phyloP scores from a whole-genome alignment of 2,329 filamentous ascomycete genomes.

The Leptoxyphium fumago region DNA sequence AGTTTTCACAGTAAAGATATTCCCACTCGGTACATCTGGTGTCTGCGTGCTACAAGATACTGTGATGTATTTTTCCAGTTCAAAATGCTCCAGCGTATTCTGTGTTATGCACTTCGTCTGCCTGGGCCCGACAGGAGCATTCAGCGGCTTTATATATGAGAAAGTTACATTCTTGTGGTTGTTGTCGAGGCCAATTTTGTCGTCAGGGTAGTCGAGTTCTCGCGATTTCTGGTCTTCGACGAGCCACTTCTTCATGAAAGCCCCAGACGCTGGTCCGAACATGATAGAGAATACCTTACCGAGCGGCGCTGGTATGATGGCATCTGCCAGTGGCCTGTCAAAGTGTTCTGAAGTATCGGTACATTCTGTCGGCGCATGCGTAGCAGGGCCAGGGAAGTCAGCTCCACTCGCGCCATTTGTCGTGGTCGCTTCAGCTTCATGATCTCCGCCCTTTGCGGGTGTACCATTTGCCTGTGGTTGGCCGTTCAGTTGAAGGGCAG shows the following conservation, averaged over 20 bases:
- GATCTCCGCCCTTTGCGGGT: conserved; percentile 16
- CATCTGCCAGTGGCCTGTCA: conserved; percentile 73
- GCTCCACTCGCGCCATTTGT: conserved; percentile 27
- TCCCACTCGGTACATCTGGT: conserved; percentile 88
- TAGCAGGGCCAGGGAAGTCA: conserved; percentile 74
- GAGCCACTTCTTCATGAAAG: conserved; percentile 79
- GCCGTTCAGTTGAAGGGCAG: conserved; percentile 33
- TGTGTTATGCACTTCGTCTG: conserved; percentile 89
- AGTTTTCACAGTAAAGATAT: conserved; percentile 82
- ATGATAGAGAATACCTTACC: conserved; percentile 82
- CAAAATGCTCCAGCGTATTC: conserved; percentile 68
- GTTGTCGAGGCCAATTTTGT: conserved; percentile 56
- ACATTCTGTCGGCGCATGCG: conserved; percentile 75
- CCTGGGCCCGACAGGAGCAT: conserved; percentile 70
- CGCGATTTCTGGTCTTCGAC: conserved; percentile 74
- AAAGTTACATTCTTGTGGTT: conserved; percentile 64
- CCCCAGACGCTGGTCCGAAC: conserved; percentile 65
- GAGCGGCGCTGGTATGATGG: conserved; percentile 70
- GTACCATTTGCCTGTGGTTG: conserved; percentile 26
- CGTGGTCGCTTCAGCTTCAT: conserved; percentile 23
- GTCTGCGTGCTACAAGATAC: conserved; percentile 76
- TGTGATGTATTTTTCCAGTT: conserved; percentile 74
- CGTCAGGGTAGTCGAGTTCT: conserved; percentile 71
- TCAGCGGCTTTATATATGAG: conserved; percentile 83
- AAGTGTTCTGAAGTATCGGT: conserved; percentile 66